Percentiles rank a stretch among this genome's conserved stretches.
Conservation (phyloP, 2,329 filamentous ascomycete species). For the Colletotrichum tamarilloi region DNA sequence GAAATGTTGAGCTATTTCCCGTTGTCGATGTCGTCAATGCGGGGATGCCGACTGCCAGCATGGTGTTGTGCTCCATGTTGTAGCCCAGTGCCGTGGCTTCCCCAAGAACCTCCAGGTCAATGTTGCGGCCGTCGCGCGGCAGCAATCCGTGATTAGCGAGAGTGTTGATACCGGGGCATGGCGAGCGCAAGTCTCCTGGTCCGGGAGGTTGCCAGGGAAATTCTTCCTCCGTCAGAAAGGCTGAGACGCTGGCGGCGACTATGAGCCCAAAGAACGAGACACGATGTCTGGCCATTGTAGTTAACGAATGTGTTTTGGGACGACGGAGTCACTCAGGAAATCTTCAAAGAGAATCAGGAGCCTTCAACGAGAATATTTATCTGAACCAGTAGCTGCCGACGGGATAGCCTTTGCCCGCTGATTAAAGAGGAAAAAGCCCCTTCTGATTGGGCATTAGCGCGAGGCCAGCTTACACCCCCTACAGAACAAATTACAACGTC, state of each 20-base stretch:
- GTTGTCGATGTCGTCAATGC: conserved; percentile 41
- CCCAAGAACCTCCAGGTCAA: conserved; percentile 10
- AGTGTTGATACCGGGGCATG: conserved; percentile 39
- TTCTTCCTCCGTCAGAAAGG: conserved; percentile 5
- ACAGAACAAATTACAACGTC: not conserved
- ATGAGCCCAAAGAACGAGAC: not conserved
- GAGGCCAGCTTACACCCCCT: not conserved
- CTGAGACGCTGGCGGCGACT: not conserved
- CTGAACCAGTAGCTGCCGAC: not conserved
- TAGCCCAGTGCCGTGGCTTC: conserved; percentile 25
- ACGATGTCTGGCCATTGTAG: not conserved
- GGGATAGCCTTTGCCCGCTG: not conserved
- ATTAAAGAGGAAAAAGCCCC: not conserved
- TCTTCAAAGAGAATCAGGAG: too few relatives aligned
- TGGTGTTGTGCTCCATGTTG: conserved; percentile 28
- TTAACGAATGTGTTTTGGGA: not conserved
- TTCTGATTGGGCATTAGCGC: not conserved
- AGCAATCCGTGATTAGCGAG: conserved; percentile 39
- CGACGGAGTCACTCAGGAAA: not conserved
- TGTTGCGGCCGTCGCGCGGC: conserved; percentile 23
- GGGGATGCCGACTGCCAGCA: conserved; percentile 27
- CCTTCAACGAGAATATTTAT: not conserved
- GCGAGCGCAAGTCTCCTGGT: conserved; percentile 26
- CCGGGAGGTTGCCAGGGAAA: conserved; percentile 7
- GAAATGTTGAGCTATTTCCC: conserved; percentile 40